Conservation (phyloP, 768 basidiomycete species). For the Tylopilus sp. region DNA sequence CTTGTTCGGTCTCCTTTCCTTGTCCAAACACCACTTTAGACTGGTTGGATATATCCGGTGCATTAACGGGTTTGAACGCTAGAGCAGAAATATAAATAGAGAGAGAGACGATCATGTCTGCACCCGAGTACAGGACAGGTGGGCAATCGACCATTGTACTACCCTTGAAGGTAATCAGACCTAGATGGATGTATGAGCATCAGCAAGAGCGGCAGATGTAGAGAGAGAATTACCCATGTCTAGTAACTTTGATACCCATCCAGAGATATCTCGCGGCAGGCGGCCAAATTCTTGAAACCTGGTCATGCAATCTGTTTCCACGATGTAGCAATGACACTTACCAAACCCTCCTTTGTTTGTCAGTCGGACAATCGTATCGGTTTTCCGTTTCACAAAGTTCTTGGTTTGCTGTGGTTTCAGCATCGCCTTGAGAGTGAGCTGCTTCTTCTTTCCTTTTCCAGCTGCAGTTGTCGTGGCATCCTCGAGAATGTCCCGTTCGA, state of each 20-base stretch:
- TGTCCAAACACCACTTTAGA: conserved; percentile 56
- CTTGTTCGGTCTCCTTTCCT: conserved; percentile 75
- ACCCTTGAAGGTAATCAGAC: conserved; percentile 61
- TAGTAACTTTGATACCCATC: conserved; percentile 71
- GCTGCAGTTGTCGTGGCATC: conserved; percentile 26
- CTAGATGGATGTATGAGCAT: conserved; percentile 32
- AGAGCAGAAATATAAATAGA: conserved; percentile 63
- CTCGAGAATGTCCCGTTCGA: conserved; percentile 53
- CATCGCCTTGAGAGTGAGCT: conserved; percentile 64
- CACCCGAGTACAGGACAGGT: conserved; percentile 63
- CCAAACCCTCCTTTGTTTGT: conserved; percentile 64
- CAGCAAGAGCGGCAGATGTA: neutral
- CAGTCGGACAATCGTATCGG: conserved; percentile 63
- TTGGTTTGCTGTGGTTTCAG: conserved; percentile 54
- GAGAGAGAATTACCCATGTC: conserved; percentile 51
- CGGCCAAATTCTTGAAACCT: conserved; percentile 65
- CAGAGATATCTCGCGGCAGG: conserved; percentile 62
- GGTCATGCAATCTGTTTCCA: neutral
- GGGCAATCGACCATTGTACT: conserved; percentile 80
- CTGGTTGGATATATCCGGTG: conserved; percentile 28
- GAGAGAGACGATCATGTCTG: conserved; percentile 73
- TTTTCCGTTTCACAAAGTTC: conserved; percentile 46
- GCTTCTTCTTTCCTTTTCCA: conserved; percentile 53
- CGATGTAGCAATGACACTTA: conserved; percentile 28
- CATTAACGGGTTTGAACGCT: conserved; percentile 58